These are phyloP conservation scores for Candida qinlingensis DNA, from an alignment of 805 yeast species.

Conservation along the genomic window DNA sequence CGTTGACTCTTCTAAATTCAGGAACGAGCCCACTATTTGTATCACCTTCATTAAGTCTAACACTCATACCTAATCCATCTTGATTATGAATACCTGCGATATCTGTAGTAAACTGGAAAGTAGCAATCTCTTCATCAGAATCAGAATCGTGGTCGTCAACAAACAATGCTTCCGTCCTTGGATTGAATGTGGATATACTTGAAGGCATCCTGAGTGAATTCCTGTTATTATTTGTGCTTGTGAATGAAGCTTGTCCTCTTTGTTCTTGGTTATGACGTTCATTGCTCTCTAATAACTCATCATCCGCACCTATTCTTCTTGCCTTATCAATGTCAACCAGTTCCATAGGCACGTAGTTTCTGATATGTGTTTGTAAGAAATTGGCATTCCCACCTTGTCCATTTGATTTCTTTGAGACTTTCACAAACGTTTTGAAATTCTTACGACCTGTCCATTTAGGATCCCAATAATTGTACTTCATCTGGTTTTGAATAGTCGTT, in stretches of 20 bases:
- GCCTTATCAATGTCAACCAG: not conserved
- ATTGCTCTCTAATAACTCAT: slow-evolving; percentile 3
- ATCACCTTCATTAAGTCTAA: slow-evolving; percentile 9
- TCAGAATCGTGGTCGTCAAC: slow-evolving; percentile 9
- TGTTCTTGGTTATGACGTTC: slow-evolving; percentile 2
- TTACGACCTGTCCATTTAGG: slow-evolving; percentile 28
- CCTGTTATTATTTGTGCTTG: not conserved
- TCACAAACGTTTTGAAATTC: slow-evolving; percentile 37
- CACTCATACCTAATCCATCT: slow-evolving; percentile 22
- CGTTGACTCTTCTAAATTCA: slow-evolving; percentile 14
- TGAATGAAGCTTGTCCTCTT: not conserved
- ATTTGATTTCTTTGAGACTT: slow-evolving; percentile 18
- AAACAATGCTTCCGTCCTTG: slow-evolving; percentile 9
- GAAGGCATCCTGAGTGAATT: not conserved
- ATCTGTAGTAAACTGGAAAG: slow-evolving; percentile 16
- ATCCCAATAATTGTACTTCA: slow-evolving; percentile 6
- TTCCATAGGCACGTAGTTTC: slow-evolving; percentile 6
- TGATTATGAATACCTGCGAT: slow-evolving; percentile 7
- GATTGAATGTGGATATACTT: not conserved
- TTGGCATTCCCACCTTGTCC: slow-evolving; percentile 18
- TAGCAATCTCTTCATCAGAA: slow-evolving; percentile 13
- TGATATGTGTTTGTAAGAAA: slow-evolving; percentile 22
- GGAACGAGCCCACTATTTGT: slow-evolving; percentile 5
- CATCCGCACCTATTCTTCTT: not conserved
- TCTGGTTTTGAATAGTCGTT: slow-evolving; percentile 7